A percentile compares a stretch with the other conserved stretches of the same genome.
Conservation (phyloP, 225 moss, liverwort and hornwort genomes). For the Sphagnum contortum region DNA sequence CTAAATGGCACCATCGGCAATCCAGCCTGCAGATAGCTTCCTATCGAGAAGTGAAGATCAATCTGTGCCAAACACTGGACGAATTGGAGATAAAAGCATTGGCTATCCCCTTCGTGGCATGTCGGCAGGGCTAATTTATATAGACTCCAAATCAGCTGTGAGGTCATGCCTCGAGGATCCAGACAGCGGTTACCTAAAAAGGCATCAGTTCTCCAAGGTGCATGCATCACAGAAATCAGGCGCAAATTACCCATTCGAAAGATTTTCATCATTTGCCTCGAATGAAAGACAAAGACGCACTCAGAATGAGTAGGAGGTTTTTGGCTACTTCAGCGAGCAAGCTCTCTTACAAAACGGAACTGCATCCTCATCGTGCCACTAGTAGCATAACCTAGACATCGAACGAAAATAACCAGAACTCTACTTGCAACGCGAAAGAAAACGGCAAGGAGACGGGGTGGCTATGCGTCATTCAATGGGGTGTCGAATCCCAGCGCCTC, state of each 20-base stretch:
- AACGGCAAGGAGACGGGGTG: too few relatives aligned
- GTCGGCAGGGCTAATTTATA: constrained; percentile 14
- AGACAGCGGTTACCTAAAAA: not conserved
- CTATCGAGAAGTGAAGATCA: constrained; percentile 34
- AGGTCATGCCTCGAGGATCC: too few relatives aligned
- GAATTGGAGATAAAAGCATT: constrained; percentile 23
- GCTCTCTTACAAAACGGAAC: constrained; percentile 29
- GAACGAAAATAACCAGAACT: not conserved
- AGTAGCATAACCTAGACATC: not conserved
- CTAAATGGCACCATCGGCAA: constrained; percentile 39
- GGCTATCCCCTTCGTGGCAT: constrained; percentile 55
- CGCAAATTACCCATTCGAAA: constrained; percentile 57
- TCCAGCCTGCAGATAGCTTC: constrained; percentile 36
- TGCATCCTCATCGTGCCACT: constrained; percentile 4
- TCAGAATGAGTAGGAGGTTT: constrained; percentile 40
- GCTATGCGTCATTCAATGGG: constrained; percentile 23
- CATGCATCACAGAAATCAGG: constrained; percentile 54
- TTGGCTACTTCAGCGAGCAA: constrained; percentile 32
- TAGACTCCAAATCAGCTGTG: not conserved
- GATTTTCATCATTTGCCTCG: constrained; percentile 27
- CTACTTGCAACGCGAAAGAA: not conserved
- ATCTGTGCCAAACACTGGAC: constrained; percentile 43
- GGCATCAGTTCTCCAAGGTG: constrained; percentile 69
- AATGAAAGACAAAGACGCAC: not conserved
- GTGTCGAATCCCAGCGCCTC: constrained; percentile 49